phyloP scores from a whole-genome alignment of 2,329 filamentous ascomycete genomes.

The Clonostachys sp. region DNA sequence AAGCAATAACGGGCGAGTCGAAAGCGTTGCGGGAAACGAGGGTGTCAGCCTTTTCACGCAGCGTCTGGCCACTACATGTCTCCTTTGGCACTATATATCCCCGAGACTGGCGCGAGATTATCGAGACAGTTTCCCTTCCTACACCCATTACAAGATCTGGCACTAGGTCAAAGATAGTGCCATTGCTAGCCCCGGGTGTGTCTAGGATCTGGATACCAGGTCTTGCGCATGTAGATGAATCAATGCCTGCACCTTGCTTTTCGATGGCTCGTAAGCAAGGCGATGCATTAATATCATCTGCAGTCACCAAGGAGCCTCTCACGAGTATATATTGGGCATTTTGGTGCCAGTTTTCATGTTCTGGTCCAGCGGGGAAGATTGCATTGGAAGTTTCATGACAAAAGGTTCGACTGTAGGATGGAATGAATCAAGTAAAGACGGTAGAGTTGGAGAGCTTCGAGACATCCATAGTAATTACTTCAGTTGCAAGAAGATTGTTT shows the following conservation, averaged over 20 bases:
- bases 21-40: constrained; percentile 27
- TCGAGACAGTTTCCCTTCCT: constrained; percentile 20
- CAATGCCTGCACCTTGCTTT: constrained; percentile 41
- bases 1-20: constrained; percentile 23
- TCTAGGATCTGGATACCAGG: constrained; percentile 37
- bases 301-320: constrained; percentile 25
- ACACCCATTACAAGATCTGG: constrained; percentile 26
- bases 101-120: constrained; percentile 18
- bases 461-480: too few relatives aligned
- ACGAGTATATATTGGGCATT: constrained; percentile 33
- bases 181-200: constrained; percentile 37
- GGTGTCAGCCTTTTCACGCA: constrained; percentile 24
- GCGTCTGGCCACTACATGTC: constrained; percentile 28
- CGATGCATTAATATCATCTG: constrained; percentile 25
- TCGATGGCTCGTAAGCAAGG: constrained; percentile 32
- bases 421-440: constrained; percentile 31
- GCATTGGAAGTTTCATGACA: constrained; percentile 30
- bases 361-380: constrained; percentile 23
- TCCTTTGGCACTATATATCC: constrained; percentile 28
- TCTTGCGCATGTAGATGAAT: constrained; percentile 26
- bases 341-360: constrained; percentile 28
- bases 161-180: constrained; percentile 31
- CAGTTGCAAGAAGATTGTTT: too few relatives aligned
- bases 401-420: constrained; percentile 25
- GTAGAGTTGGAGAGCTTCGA: constrained; percentile 12